phyloP scores from a whole-genome alignment of 1,284 basidiomycete genomes.

The Cryptococcus sp. region DNA sequence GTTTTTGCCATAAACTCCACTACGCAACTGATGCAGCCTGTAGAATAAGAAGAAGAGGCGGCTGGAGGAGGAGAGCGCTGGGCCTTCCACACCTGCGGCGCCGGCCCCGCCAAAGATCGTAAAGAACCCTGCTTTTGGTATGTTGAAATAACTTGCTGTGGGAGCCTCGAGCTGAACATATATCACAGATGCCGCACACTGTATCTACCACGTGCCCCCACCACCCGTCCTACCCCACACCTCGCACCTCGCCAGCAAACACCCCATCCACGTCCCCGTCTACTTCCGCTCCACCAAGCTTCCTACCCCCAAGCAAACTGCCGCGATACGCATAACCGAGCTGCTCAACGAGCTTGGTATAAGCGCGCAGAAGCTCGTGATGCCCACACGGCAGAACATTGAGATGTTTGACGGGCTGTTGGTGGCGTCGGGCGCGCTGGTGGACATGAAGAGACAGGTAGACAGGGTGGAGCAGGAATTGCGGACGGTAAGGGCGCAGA shows the following conservation, averaged over 20 bases:
- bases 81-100: constrained; percentile 9
- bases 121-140: constrained; percentile 39
- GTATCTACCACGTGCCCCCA: constrained; percentile 45
- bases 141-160: background rate
- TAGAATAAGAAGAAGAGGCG: constrained; percentile 48
- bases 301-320: constrained; percentile 67
- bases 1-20: background rate
- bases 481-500: constrained; percentile 62
- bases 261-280: constrained; percentile 61
- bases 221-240: constrained; percentile 22
- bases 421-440: constrained; percentile 64
- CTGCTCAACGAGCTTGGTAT: constrained; percentile 72
- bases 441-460: constrained; percentile 82
- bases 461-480: constrained; percentile 84
- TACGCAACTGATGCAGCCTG: constrained; percentile 3
- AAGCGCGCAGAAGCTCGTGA: constrained; percentile 70
- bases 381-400: constrained; percentile 81
- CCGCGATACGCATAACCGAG: constrained; percentile 67
- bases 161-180: background rate
- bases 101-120: constrained; percentile 32
- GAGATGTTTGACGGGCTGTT: constrained; percentile 68
- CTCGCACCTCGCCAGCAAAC: constrained; percentile 37
- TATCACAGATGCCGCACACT: constrained; percentile 35
- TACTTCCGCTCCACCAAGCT: constrained; percentile 79
- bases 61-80: constrained; percentile 29